Conservation (phyloP, 306 rosid species). For the Quercus alba region DNA sequence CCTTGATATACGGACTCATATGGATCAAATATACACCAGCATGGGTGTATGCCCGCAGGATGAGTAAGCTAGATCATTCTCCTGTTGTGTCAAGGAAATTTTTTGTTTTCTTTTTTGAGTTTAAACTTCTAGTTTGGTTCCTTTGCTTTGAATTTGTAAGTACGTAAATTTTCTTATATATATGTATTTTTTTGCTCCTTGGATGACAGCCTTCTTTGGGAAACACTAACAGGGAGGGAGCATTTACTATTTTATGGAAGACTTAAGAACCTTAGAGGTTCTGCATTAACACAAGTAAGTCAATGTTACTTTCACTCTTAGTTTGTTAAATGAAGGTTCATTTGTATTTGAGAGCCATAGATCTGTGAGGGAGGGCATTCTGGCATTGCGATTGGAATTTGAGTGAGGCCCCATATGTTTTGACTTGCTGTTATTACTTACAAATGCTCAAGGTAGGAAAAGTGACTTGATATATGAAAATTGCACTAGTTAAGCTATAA, state of each 20-base stretch:
- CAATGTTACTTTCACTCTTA: neutral
- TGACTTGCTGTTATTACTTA: no score
- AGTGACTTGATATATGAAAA: no score
- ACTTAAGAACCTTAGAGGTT: conserved; percentile 81
- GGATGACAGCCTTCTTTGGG: conserved; percentile 77
- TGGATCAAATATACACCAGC: conserved; percentile 82
- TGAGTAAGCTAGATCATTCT: conserved; percentile 48
- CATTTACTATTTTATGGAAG: conserved; percentile 88
- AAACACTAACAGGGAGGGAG: conserved; percentile 79
- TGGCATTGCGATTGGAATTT: no score
- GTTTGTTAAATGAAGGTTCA: neutral
- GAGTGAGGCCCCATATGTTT: neutral
- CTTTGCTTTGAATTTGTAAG: neutral
- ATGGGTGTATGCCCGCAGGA: conserved; percentile 98
- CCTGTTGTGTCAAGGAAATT: neutral
- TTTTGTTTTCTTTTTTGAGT: neutral
- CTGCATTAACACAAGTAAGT: conserved; percentile 66
- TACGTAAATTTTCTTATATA: neutral
- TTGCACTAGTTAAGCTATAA: no score
- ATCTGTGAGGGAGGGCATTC: neutral
- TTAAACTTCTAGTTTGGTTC: no score
- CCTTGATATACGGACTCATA: conserved; percentile 63
- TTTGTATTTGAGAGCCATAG: neutral
- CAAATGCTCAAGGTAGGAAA: no score
- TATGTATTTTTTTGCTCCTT: neutral